Conservation (phyloP, 331 rosid genomes). For the Quercus tomentella region DNA sequence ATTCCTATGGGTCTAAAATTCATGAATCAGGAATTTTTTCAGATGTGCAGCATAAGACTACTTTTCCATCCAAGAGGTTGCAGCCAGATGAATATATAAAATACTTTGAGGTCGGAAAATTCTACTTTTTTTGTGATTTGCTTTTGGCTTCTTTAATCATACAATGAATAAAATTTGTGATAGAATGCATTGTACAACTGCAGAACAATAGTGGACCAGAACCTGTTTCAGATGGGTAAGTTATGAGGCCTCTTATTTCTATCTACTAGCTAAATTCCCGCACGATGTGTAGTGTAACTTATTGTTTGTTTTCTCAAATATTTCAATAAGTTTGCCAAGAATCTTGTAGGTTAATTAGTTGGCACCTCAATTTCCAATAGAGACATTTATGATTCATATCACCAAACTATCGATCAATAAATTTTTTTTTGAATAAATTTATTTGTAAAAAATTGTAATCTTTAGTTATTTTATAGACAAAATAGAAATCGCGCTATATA, state of each 20-base stretch:
- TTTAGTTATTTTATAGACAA: too few relatives aligned
- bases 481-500: too few relatives aligned
- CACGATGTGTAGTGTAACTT: too few relatives aligned
- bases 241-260: not conserved
- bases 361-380: too few relatives aligned
- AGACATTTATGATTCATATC: too few relatives aligned
- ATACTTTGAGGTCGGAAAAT: constrained; percentile 60
- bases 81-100: constrained; percentile 72
- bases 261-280: too few relatives aligned
- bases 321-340: too few relatives aligned
- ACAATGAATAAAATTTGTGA: not conserved
- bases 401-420: too few relatives aligned
- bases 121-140: not conserved
- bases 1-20: constrained; percentile 28
- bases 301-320: too few relatives aligned
- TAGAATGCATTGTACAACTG: constrained; percentile 15
- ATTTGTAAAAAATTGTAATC: too few relatives aligned
- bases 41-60: constrained; percentile 19
- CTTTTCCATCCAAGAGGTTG: constrained; percentile 35
- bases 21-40: constrained; percentile 27
- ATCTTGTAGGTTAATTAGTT: too few relatives aligned
- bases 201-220: constrained; percentile 58
- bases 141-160: not conserved
- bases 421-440: too few relatives aligned
- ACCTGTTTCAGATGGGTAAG: constrained; percentile 74